These are phyloP conservation scores for Agaricus subrufescens DNA, from an alignment of 768 basidiomycete species.

Conservation along the genomic window DNA sequence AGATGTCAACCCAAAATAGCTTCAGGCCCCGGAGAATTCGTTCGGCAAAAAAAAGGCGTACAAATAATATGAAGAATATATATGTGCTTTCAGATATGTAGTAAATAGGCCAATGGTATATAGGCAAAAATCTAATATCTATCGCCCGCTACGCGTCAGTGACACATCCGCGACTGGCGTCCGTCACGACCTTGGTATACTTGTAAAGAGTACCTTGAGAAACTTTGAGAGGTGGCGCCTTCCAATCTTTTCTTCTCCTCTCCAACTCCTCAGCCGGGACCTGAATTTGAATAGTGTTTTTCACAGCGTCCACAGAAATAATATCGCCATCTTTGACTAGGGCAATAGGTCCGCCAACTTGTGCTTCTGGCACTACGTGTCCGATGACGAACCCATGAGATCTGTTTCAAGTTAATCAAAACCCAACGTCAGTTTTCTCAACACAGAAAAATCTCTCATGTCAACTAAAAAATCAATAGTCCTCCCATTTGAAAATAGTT, in stretches of 20 bases:
- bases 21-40: no score
- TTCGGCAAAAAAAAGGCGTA: no score
- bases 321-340: conserved; percentile 85
- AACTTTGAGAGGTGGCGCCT: conserved; percentile 80
- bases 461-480: not conserved
- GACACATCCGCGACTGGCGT: conserved; percentile 91
- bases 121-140: not conserved
- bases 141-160: conserved; percentile 61
- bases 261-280: conserved; percentile 80
- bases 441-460: not conserved
- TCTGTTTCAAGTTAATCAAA: conserved; percentile 33
- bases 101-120: not conserved
- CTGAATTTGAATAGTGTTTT: conserved; percentile 76
- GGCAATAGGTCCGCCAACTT: conserved; percentile 90
- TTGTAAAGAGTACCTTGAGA: conserved; percentile 82
- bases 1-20: no score
- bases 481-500: no score
- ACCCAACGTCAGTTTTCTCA: not conserved
- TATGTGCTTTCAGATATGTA: no score
- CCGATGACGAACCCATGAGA: conserved; percentile 97
- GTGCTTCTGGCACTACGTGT: conserved; percentile 95
- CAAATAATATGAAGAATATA: no score
- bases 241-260: conserved; percentile 68
- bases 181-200: conserved; percentile 82
- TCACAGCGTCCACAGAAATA: conserved; percentile 84